A percentile compares a stretch with the other conserved stretches of the same genome.
phyloP scores from a whole-genome alignment of 768 basidiomycete genomes.

The Lyophyllum semitale region DNA sequence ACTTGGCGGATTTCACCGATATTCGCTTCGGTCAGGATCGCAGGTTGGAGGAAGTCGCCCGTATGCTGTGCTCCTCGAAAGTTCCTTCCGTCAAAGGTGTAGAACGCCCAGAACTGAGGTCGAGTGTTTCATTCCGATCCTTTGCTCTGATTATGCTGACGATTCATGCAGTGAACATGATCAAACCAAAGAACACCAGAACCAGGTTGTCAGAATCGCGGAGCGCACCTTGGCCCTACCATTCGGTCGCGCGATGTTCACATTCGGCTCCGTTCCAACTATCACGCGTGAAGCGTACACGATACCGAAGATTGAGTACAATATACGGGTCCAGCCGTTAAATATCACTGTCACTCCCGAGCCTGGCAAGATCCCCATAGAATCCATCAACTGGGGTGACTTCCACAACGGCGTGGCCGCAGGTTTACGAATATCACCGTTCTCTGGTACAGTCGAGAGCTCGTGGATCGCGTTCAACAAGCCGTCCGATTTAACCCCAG shows the following conservation, averaged over 20 bases:
- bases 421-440: constrained; percentile 79
- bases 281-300: constrained; percentile 78
- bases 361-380: constrained; percentile 67
- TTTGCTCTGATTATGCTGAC: constrained; percentile 1
- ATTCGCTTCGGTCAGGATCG: constrained; percentile 91
- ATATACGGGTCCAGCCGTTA: constrained; percentile 72
- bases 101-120: constrained; percentile 75
- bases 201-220: constrained; percentile 76
- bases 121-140: constrained; percentile 25
- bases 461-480: constrained; percentile 98
- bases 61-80: constrained; percentile 84
- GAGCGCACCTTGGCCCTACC: constrained; percentile 90
- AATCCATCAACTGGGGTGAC: constrained; percentile 88
- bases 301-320: constrained; percentile 79
- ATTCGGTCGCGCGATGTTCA: constrained; percentile 90
- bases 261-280: constrained; percentile 77
- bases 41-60: constrained; percentile 86
- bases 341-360: constrained; percentile 68
- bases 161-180: constrained; percentile 72
- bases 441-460: constrained; percentile 78
- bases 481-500: constrained; percentile 84
- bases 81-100: constrained; percentile 63
- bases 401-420: constrained; percentile 98
- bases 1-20: constrained; percentile 71
- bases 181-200: constrained; percentile 82